These are phyloP conservation scores for Podaxis sp. DNA, from an alignment of 768 basidiomycete genomes.

Conservation along the genomic window DNA sequence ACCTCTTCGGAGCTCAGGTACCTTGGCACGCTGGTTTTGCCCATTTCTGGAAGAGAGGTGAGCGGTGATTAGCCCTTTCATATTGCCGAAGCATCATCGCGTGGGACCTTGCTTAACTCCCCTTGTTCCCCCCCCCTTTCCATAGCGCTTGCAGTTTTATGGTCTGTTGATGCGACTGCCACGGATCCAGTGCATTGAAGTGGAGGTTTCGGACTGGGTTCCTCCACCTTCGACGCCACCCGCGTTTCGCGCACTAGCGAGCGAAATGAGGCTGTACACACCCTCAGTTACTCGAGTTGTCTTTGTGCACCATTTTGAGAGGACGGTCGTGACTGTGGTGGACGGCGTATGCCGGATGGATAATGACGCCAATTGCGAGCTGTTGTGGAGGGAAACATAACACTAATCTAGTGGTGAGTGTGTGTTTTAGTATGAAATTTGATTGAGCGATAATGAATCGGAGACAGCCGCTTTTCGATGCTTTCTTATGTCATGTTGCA, in stretches of 20 bases:
- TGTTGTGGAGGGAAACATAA: slow-evolving; percentile 31
- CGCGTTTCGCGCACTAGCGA: slow-evolving; percentile 54
- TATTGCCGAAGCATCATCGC: slow-evolving; percentile 2
- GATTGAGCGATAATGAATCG: slow-evolving; percentile 11
- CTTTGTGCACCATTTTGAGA: slow-evolving; percentile 63
- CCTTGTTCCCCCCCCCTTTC: slow-evolving; percentile 8
- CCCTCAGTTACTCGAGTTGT: slow-evolving; percentile 46
- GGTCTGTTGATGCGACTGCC: slow-evolving; percentile 51
- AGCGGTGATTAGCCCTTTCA: slow-evolving; percentile 15
- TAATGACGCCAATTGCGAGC: slow-evolving; percentile 23
- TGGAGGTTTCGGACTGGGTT: slow-evolving; percentile 64
- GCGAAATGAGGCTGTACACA: slow-evolving; percentile 59
- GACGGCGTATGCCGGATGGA: slow-evolving; percentile 32
- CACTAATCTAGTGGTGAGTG: slow-evolving; percentile 8
- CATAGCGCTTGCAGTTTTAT: slow-evolving; percentile 59
- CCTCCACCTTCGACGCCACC: slow-evolving; percentile 48
- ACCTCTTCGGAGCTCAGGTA: slow-evolving; percentile 43
- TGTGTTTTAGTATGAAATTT: neutral
- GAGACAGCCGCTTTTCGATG: slow-evolving; percentile 7
- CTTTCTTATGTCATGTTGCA: slow-evolving; percentile 11
- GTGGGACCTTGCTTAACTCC: slow-evolving; percentile 3
- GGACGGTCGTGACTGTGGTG: slow-evolving; percentile 40
- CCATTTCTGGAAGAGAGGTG: slow-evolving; percentile 52
- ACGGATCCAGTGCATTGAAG: slow-evolving; percentile 49
- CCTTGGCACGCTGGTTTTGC: slow-evolving; percentile 61